Evolutionary conservation across 1,284 basidiomycete genomes (phyloP), one percentile per base, ranked within the genome.

Genomic region (Ustilago trichophora): DNA sequence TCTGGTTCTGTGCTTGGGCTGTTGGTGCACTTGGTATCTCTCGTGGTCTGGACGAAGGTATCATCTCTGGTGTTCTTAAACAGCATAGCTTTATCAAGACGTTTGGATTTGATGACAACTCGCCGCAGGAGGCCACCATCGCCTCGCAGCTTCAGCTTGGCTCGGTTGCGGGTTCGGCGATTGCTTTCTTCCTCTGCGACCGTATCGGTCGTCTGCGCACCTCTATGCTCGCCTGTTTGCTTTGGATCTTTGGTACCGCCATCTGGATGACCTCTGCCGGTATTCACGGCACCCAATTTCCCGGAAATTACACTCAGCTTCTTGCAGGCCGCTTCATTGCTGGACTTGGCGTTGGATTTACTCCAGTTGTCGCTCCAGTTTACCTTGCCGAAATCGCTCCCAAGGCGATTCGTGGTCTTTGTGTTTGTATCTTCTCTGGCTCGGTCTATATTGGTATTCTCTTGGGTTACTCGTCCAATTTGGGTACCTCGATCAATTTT

Each of bases 101-200:
- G 9, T 74, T 67, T 24, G 51, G 53, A 16, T 62, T 74, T 27
- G 56, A 68, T 27, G 53, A 56, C 43, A 66, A 65, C 43, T 68
- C 64, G 16, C 48, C 57, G n/a, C 56, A 57, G 21, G 62, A 72
- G 34, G 54, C 51, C 16, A 67, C 62, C 36, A 68, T 74, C 24
- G 63, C 64, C 9, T 72, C 68, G 2, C 71, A 72, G 60, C 49
- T 74, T 18, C 69, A 72, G 38, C 37, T 62, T 37, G 69, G 69
- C 16, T 68, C 55, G 19, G 59, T 74, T 13, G 63, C 53, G 19
- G 72, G 72, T 25, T 72, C 72, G 9, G 48, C 71, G 9, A 59
- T 74, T n/a, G 68, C 69, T n/a, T 74, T 73, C 37, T 57, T 69
- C 59, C 54, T 73, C 34, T 64, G 62, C 27, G 72, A 73, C 45